A percentile compares a stretch with the other conserved stretches of the same genome.
These are phyloP conservation scores for Mycena capillaripes DNA, from an alignment of 768 basidiomycete genomes.

Conservation along the genomic window DNA sequence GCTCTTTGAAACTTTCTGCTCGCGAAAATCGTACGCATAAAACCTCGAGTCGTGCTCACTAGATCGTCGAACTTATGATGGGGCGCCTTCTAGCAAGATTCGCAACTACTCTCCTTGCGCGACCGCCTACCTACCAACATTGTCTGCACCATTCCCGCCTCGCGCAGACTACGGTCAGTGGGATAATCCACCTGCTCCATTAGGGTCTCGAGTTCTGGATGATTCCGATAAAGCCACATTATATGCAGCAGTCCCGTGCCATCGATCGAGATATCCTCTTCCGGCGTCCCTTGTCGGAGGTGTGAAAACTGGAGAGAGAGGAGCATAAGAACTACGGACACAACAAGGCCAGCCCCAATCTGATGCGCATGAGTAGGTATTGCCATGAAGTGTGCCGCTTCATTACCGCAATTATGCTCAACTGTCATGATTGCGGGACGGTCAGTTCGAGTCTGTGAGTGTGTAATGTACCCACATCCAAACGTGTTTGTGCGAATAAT, in stretches of 20 bases:
- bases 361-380: background rate
- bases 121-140: background rate
- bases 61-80: too few relatives aligned
- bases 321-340: background rate
- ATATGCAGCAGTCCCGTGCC: background rate
- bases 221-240: background rate
- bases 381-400: background rate
- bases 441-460: background rate
- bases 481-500: background rate
- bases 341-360: background rate
- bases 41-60: background rate
- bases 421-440: background rate
- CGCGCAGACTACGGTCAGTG: background rate
- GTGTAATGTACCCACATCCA: background rate
- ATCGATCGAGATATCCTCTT: background rate
- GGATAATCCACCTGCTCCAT: background rate
- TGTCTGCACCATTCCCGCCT: background rate
- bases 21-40: slow-evolving; percentile 26
- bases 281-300: background rate
- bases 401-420: background rate
- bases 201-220: background rate
- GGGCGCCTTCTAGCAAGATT: too few relatives aligned
- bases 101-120: too few relatives aligned
- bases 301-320: background rate
- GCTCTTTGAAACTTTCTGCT: slow-evolving; percentile 30